phyloP scores from a whole-genome alignment of 2,329 filamentous ascomycete genomes.

The Pseudocercospora crystallina region DNA sequence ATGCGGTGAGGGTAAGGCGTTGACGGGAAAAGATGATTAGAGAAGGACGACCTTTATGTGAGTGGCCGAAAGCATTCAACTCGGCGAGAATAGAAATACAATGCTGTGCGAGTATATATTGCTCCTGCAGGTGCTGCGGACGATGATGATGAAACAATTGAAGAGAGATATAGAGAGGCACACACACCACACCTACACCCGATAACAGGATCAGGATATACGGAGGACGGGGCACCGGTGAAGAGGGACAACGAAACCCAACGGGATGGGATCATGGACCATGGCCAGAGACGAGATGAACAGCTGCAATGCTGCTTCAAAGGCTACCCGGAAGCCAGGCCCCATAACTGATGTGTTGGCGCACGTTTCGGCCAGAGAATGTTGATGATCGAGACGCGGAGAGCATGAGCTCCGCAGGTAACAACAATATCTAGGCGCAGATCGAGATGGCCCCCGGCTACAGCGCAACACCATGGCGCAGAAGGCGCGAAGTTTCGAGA shows the following conservation, averaged over 20 bases:
- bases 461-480: constrained; percentile 19
- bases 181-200: constrained; percentile 23
- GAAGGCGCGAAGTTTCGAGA: constrained; percentile 16
- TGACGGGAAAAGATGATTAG: constrained; percentile 12
- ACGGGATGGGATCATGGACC: constrained; percentile 13
- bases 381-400: constrained; percentile 35
- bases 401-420: constrained; percentile 33
- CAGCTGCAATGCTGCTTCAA: constrained; percentile 28
- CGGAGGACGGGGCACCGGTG: constrained; percentile 26
- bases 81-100: constrained; percentile 12
- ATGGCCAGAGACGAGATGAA: constrained; percentile 24
- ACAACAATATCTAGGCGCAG: constrained; percentile 32
- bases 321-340: constrained; percentile 37
- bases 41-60: constrained; percentile 20
- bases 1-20: constrained; percentile 14
- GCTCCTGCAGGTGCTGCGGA: constrained; percentile 7
- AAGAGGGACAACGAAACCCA: constrained; percentile 24
- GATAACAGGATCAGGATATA: not conserved
- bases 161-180: constrained; percentile 16
- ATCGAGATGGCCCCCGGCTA: constrained; percentile 29
- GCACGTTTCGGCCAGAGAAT: constrained; percentile 75
- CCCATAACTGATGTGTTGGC: constrained; percentile 80
- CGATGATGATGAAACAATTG: constrained; percentile 13
- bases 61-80: constrained; percentile 23
- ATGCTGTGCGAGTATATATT: constrained; percentile 18